Base-by-base conservation (phyloP, 2,329 filamentous ascomycete genomes). In the Penicillium occitanis region DNA sequence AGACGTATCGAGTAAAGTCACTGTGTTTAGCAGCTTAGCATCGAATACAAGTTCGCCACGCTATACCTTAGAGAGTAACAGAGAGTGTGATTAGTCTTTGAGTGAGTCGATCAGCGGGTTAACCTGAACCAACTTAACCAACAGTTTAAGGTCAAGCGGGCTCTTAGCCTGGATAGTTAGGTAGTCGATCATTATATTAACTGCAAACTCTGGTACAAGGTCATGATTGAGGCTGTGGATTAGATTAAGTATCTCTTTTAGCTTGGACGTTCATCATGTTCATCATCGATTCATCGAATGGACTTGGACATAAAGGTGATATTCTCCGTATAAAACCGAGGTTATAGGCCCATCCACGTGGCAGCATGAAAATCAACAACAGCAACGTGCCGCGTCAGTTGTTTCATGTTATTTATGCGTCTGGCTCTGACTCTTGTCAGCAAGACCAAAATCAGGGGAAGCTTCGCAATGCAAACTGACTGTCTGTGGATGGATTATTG, bases 341-440 rank as follows among this genome's bases (percentile, higher is more conserved):
- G 13, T 14, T 57, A 37, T 57, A 40, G 11, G n/a, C 30, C 30
- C 2, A 37, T 57, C 53, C 33, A 57, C 53, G 53, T 57, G 53
- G 53, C 53, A 14, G 33, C 53, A 57, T 37, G 30, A 22, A 13
- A 22, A 57, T 2, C 48, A 30, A 19, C 53, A 57, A 7, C n/a
- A 37, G 30, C 30, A 55, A 55, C n/a, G 10, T 57, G 53, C 19
- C 33, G 53, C 53, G 40, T 40, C 33, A 22, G 5, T 37, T 57
- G 53, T 57, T 57, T 57, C 53, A 57, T 53, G 28, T 53, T 53
- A 30, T 40, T 37, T 25, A 57, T 57, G 53, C 53, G 19, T 19
- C 30, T 55, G 28, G 22, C 51, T 55, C n/a, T 22, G 51, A 55
- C 51, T 17, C n/a, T 57, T 11, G 33, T 57, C 51, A 37, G 53